A percentile compares a stretch with the other conserved stretches of the same genome.
Conservation (phyloP, 2,329 filamentous ascomycete genomes). For the Arthrinium puccinioides region DNA sequence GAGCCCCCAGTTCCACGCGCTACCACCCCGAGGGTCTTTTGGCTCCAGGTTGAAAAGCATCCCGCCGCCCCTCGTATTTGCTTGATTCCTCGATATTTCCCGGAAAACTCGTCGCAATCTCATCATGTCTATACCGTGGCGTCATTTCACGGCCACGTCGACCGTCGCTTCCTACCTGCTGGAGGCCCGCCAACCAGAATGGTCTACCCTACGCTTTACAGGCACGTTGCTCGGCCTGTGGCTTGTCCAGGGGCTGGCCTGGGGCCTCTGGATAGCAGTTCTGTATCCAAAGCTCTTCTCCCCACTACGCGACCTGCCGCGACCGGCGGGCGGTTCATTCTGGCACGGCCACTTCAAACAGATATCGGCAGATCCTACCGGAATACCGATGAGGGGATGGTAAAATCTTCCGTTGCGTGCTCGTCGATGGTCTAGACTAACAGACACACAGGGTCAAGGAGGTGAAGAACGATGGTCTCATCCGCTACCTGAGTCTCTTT, state of each 20-base stretch:
- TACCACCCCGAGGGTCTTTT: too few species aligned
- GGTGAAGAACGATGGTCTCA: conserved; percentile 60
- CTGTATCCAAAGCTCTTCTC: conserved; percentile 44
- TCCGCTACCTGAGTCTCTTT: conserved; percentile 51
- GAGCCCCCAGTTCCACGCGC: too few species aligned
- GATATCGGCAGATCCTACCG: conserved; percentile 32
- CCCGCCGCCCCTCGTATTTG: too few species aligned
- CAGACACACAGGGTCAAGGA: conserved; percentile 41
- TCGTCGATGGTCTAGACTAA: background rate
- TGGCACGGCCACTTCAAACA: conserved; percentile 38
- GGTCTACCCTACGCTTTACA: conserved; percentile 24
- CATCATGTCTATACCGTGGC: conserved; percentile 19
- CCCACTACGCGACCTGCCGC: conserved; percentile 39
- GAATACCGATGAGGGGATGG: conserved; percentile 41
- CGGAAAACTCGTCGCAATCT: background rate
- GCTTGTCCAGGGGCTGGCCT: conserved; percentile 25
- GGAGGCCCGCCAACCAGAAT: conserved; percentile 18
- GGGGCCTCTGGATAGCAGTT: conserved; percentile 33
- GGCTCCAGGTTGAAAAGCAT: too few species aligned
- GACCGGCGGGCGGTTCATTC: conserved; percentile 34
- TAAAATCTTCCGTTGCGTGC: conserved; percentile 14
- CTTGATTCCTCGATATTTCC: too few species aligned
- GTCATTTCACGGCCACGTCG: conserved; percentile 19
- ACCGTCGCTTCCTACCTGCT: conserved; percentile 23
- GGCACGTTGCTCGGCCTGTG: conserved; percentile 27